phyloP scores from a whole-genome alignment of 1,139 yeast species.

The Debaryomycetaceae sp. region DNA sequence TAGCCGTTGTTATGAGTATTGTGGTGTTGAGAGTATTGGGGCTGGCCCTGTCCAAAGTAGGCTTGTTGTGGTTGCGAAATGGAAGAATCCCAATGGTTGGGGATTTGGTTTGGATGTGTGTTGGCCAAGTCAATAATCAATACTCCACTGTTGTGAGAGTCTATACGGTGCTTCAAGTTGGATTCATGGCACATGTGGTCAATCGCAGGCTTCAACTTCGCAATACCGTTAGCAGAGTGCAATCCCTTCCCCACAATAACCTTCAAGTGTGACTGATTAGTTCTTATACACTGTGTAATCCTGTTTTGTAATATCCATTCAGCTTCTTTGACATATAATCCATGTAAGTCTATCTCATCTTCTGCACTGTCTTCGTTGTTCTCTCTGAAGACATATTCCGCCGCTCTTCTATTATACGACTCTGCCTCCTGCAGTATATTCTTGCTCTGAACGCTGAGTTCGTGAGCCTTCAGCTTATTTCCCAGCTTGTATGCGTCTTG shows the following conservation, averaged over 20 bases:
- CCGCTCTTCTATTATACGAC: conserved; percentile 71
- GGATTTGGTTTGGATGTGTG: conserved; percentile 42
- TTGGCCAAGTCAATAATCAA: conserved; percentile 59
- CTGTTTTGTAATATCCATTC: conserved; percentile 71
- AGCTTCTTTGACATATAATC: conserved; percentile 87
- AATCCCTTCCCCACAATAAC: conserved; percentile 95
- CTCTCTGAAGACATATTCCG: conserved; percentile 83
- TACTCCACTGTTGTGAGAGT: conserved; percentile 76
- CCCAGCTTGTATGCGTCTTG: conserved; percentile 76
- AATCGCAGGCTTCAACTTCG: conserved; percentile 87
- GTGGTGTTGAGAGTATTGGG: conserved; percentile 27
- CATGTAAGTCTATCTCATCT: conserved; percentile 92
- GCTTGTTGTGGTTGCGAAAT: conserved; percentile 26
- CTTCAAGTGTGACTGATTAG: conserved; percentile 54
- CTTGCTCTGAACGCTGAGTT: conserved; percentile 68
- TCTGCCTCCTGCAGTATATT: conserved; percentile 61
- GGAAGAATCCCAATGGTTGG: conserved; percentile 44
- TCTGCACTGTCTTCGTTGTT: conserved; percentile 81
- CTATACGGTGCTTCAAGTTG: conserved; percentile 57
- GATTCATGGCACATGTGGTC: conserved; percentile 71
- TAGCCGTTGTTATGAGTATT: conserved; percentile 20
- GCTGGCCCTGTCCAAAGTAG: conserved; percentile 25
- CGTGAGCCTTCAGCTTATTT: conserved; percentile 69
- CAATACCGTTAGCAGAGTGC: conserved; percentile 78
- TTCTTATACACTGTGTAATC: conserved; percentile 59